Evolutionary conservation across 1,284 basidiomycete species (phyloP).

Genomic region (Melampsora americana): DNA sequence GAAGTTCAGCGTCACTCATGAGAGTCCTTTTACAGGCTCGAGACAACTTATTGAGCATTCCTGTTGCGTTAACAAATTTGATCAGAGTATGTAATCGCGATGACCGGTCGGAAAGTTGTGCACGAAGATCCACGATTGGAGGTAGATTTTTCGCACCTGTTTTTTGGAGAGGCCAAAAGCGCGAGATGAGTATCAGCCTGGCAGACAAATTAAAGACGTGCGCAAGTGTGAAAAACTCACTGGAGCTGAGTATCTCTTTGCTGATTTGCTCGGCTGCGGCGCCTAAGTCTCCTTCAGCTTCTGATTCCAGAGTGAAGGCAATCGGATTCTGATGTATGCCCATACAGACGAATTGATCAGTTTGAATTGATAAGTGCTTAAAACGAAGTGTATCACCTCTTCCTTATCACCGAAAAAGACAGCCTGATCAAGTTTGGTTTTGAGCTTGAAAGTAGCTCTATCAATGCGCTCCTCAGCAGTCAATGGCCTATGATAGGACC

Average conservation of each 20-base stretch:
- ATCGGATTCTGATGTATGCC: conserved; percentile 66
- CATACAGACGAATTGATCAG: conserved; percentile 2
- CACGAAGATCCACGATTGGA: conserved; percentile 72
- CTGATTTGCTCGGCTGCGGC: conserved; percentile 74
- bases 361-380: conserved; percentile 44
- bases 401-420: conserved; percentile 72
- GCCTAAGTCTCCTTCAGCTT: conserved; percentile 74
- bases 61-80: conserved; percentile 80
- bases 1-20: conserved; percentile 80
- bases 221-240: conserved; percentile 47
- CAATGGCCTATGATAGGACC: background rate
- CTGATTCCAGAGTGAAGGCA: conserved; percentile 74
- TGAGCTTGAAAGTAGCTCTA: conserved; percentile 60
- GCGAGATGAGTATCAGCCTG: too few species aligned
- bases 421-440: conserved; percentile 79
- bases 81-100: conserved; percentile 76
- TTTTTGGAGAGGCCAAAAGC: conserved; percentile 46
- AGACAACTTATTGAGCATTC: conserved; percentile 72
- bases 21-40: conserved; percentile 72
- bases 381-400: conserved; percentile 57
- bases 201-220: background rate
- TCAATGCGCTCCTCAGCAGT: conserved; percentile 33
- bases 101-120: conserved; percentile 72
- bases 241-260: conserved; percentile 66
- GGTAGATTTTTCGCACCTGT: conserved; percentile 70